These are phyloP conservation scores for Abortiporus biennis DNA, from an alignment of 1,284 basidiomycete species.

Conservation along the genomic window DNA sequence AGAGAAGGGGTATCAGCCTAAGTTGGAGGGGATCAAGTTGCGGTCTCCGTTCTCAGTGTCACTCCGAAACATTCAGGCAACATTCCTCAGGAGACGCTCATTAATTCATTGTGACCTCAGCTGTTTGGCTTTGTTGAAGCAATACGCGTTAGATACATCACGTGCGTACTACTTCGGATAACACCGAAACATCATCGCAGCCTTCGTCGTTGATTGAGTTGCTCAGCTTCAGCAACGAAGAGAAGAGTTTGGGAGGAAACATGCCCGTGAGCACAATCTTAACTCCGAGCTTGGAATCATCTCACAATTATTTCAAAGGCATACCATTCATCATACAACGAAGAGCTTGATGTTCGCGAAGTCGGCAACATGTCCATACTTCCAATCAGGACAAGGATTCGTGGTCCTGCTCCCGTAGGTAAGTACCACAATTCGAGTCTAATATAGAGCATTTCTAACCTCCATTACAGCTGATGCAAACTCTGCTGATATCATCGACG, in stretches of 20 bases:
- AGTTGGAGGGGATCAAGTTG: no score
- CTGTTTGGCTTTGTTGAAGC: conserved; percentile 10
- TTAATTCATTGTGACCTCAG: conserved; percentile 12
- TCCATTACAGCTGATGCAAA: conserved; percentile 61
- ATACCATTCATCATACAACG: conserved; percentile 95
- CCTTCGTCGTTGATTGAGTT: no score
- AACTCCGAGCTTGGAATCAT: neutral
- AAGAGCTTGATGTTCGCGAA: conserved; percentile 73
- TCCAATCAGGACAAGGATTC: conserved; percentile 86
- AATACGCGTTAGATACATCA: conserved; percentile 1
- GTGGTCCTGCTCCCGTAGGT: conserved; percentile 90
- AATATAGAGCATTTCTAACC: conserved; percentile 1
- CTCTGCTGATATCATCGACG: conserved; percentile 89
- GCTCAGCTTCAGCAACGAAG: no score
- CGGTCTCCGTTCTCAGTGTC: no score
- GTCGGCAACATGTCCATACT: conserved; percentile 91
- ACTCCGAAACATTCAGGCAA: no score
- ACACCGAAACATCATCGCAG: no score
- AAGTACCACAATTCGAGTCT: conserved; percentile 16
- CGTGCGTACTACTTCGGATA: no score
- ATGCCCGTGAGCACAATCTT: conserved; percentile 51
- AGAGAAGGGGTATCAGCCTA: no score
- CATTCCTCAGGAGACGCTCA: no score
- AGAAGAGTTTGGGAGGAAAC: no score
- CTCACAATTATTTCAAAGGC: conserved; percentile 49